Evolutionary conservation across 1,284 basidiomycete genomes (phyloP), one percentile per base, ranked within the genome.

Genomic region (Hypsizygus ulmarius): DNA sequence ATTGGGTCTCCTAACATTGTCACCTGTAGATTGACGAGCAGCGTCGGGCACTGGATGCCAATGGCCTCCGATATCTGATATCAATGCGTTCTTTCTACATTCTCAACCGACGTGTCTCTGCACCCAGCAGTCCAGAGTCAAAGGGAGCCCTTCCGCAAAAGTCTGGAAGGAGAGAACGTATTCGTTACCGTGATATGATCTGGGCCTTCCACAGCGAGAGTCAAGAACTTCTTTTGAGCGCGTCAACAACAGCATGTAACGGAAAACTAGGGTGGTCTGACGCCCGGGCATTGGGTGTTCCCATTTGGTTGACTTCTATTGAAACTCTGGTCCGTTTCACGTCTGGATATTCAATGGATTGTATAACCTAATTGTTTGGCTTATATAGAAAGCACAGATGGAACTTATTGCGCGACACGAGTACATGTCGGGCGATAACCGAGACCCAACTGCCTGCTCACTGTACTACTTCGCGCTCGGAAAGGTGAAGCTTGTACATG

Each of bases 191-290:
- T 32, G 95, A 97, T 64, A 91, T 95, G 70, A 77, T 96, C 7
- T 98, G 94, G 93, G 95, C 94, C 0, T 93, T 88, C 59, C 90
- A 96, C 61, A 97, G 93, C 62, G 89, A 96, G 64, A 90, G 84
- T 58, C 93, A 98, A 60, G 90, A 90, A 16, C 67, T 96, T 32
- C 68, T 98, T 10, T 65, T 97, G 29, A 74, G 77, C 18, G 82
- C 84, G 2, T 87, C 90, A 0, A 77, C 78, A 3, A 67, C 79
- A 7, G 84, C 90, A 5, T 93, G 89, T 56, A 77, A 75, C 16
- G 84, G 83, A 1, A 95, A 90, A 68, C 88, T 97, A 81, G 67
- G 79, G 36, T 97, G 95, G 95, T 68, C 75, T 7, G 90, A 94
- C 61, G 94, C 95, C 0, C 81, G 86, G 55, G 82, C 88, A 0